Evolutionary conservation across 768 basidiomycete genomes (phyloP).

Genomic region (Cystofilobasidium ferigula): DNA sequence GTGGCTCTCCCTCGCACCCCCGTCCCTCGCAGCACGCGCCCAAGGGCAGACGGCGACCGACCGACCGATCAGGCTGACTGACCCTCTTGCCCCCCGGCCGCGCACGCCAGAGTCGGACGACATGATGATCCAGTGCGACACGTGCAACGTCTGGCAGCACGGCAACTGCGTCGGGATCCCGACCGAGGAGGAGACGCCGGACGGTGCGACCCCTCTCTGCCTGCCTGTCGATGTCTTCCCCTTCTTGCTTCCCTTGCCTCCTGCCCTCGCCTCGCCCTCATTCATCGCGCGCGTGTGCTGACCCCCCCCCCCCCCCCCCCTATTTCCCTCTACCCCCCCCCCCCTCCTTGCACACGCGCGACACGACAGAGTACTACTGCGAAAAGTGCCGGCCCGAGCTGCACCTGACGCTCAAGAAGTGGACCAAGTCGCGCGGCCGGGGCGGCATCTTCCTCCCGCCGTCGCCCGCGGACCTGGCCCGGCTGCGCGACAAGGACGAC

Average conservation of each 20-base stretch:
- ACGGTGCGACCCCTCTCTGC: slow-evolving; percentile 31
- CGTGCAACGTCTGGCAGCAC: slow-evolving; percentile 96
- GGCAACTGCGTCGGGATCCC: slow-evolving; percentile 84
- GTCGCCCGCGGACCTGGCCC: slow-evolving; percentile 31
- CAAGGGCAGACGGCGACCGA: not conserved
- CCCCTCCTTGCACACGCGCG: not conserved
- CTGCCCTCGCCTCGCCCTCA: not conserved
- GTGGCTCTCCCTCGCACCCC: no score
- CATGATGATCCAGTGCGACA: slow-evolving; percentile 97
- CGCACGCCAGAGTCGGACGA: slow-evolving; percentile 53
- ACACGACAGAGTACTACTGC: slow-evolving; percentile 71
- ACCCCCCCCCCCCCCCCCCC: slow-evolving; percentile 37
- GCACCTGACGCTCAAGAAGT: slow-evolving; percentile 54
- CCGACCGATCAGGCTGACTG: not conserved
- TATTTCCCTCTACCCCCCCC: no score
- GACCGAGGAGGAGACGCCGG: slow-evolving; percentile 43
- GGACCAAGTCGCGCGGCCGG: slow-evolving; percentile 32
- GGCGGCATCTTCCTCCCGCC: slow-evolving; percentile 50
- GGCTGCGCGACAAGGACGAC: slow-evolving; percentile 13
- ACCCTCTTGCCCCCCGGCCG: not conserved
- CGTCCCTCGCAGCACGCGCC: no score
- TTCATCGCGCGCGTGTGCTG: not conserved
- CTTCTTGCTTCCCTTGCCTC: not conserved
- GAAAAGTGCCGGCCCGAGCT: slow-evolving; percentile 82
- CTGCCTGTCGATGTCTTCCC: slow-evolving; percentile 1